Percentiles rank a stretch among this genome's conserved stretches.
Conservation (phyloP, 2,329 filamentous ascomycete species). For the Colletotrichum brevisporum region DNA sequence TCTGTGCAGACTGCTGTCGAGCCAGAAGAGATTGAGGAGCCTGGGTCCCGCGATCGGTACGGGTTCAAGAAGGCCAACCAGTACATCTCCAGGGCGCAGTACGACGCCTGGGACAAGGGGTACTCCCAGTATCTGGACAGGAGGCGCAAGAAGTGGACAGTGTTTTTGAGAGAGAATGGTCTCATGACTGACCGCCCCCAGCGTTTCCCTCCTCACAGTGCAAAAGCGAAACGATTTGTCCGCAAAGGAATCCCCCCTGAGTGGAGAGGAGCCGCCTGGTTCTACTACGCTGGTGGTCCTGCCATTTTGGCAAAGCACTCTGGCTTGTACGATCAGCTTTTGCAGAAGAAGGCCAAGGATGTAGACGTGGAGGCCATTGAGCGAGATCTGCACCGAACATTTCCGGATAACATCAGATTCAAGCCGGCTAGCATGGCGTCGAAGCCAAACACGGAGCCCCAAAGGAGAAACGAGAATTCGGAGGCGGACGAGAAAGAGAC, state of each 20-base stretch:
- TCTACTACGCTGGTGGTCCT: constrained; percentile 93
- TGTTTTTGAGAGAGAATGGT: constrained; percentile 81
- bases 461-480: constrained; percentile 14
- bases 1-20: constrained; percentile 44
- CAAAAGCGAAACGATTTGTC: constrained; percentile 90
- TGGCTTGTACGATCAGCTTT: constrained; percentile 81
- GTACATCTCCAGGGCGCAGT: constrained; percentile 81
- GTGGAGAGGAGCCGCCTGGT: constrained; percentile 96
- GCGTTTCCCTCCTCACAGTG: constrained; percentile 83
- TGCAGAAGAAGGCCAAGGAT: constrained; percentile 74
- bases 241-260: constrained; percentile 95
- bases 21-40: constrained; percentile 61
- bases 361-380: constrained; percentile 92
- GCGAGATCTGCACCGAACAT: constrained; percentile 92
- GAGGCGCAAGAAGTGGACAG: constrained; percentile 85
- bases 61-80: constrained; percentile 92
- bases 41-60: constrained; percentile 80
- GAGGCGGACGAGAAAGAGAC: constrained; percentile 43
- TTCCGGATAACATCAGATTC: constrained; percentile 93
- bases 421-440: constrained; percentile 68
- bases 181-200: constrained; percentile 80
- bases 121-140: constrained; percentile 84
- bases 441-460: constrained; percentile 48
- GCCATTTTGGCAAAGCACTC: constrained; percentile 81
- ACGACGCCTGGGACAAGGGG: constrained; percentile 83